Evolutionary conservation across 2,329 filamentous ascomycete species (phyloP), one percentile per base, ranked within the genome.

Genomic region (Akanthomyces dipterigenus): DNA sequence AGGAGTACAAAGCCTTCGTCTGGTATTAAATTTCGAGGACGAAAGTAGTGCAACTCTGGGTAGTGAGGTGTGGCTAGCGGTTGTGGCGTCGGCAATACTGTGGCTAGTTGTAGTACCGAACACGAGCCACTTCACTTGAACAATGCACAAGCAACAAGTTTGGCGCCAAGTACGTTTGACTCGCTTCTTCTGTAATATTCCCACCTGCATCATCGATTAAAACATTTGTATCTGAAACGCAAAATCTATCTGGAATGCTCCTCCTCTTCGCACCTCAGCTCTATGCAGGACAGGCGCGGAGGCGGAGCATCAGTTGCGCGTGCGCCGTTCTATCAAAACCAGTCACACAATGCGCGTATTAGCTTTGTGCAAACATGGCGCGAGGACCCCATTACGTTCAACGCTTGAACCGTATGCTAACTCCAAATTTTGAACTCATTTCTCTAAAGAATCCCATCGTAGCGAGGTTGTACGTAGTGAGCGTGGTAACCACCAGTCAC

Each of bases 191-290:
- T 42, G n/a, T 40, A 50, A 20, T 20, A 42, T 60, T 38, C 22
- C 42, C 28, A 60, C 49, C 48, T 55, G 42, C 31, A 60, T 60
- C 58, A 60, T 60, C 40, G 38, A 60, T 60, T 60, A 60, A 60
- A 60, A 60, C 50, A 46, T 16, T 55, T 48, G 28, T 60, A 60
- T 60, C 40, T 60, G 55, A 54, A 46, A 38, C 58, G 50, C 49
- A 55, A 48, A 48, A 38, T 54, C 58, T 60, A 54, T 46, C 49
- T 54, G 1, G 11, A 6, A 60, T 46, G 49, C 42, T 7, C 58
- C 31, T 43, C 50, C 28, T 46, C 20, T 22, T 20, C 20, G 40
- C 40, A 20, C 58, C 46, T 53, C 56, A 45, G 34, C 14, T 26
- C n/a, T 26, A 8, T 14, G 48, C 8, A 48, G 12, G 40, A 48